These are phyloP conservation scores for Stramenopiles sp. DNA, from an alignment of 352 stramenopile genomes.

Conservation along the genomic window DNA sequence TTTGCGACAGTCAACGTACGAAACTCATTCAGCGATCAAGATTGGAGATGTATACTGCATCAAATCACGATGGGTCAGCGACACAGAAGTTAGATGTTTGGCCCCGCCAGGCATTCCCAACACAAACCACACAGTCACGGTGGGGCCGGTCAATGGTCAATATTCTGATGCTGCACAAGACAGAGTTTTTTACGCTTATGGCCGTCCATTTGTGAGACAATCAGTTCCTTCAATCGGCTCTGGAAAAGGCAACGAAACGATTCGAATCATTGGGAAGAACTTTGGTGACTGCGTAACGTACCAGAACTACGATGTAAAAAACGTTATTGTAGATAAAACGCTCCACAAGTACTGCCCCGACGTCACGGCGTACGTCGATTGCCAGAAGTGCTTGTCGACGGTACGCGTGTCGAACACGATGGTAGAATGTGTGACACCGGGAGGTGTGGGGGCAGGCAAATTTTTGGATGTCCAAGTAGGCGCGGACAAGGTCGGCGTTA, in stretches of 20 bases:
- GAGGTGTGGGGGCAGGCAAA: not conserved
- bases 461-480: constrained; percentile 6
- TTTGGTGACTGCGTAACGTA: constrained; percentile 5
- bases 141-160: constrained; percentile 4
- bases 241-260: not conserved
- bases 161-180: not conserved
- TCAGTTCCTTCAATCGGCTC: not conserved
- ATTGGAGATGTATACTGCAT: constrained; percentile 12
- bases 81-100: not conserved
- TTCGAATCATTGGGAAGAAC: not conserved
- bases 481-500: not conserved
- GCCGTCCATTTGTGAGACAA: not conserved
- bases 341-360: not conserved
- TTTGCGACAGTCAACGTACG: not conserved
- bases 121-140: not conserved
- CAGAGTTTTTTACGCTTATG: not conserved
- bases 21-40: not conserved
- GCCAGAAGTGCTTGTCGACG: not conserved
- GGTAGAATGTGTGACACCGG: not conserved
- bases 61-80: not conserved
- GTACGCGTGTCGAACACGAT: not conserved
- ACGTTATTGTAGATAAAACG: no score
- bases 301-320: no score
- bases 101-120: not conserved
- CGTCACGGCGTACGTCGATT: not conserved